Evolutionary conservation across 768 basidiomycete species (phyloP), one percentile per base, ranked within the genome.

Genomic region (Piloderma croceum): DNA sequence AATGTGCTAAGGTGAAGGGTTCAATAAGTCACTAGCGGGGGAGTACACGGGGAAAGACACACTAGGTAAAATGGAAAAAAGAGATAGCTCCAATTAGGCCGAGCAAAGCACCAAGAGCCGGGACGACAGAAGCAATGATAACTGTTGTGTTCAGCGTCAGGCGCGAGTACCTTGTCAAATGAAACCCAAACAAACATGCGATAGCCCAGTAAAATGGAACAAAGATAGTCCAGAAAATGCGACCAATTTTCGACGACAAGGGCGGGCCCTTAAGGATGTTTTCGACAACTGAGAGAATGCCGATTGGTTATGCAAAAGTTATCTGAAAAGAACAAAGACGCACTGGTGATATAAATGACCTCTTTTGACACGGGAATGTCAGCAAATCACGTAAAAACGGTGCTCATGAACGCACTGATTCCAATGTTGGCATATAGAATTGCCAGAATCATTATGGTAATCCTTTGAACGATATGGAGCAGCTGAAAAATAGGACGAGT

Each of bases 401-500:
- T n/a, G n/a, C n/a, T n/a, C n/a, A n/a, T n/a, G n/a, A n/a, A n/a
- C n/a, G n/a, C n/a, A n/a, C n/a, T 81, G 48, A 78, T 62, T 31
- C 77, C 77, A 39, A 80, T 79, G 47, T 80, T 81, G 4, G 76
- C 77, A 43, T 81, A 81, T 6, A 81, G 56, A 17, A 76, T 76
- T 10, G 77, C 79, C 1, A 79, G 79, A 33, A 81, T 79, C 25
- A 79, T 63, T 31, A 67, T 72, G 4, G 73, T 71, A 12, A 70
- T 49, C 17, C n/a, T n/a, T n/a, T n/a, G n/a, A n/a, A n/a, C n/a
- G n/a, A n/a, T n/a, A n/a, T n/a, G n/a, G n/a, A n/a, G n/a, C n/a
- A n/a, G n/a, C n/a, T n/a, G n/a, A n/a, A n/a, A n/a, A n/a, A n/a
- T n/a, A n/a, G n/a, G n/a, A n/a, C n/a, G n/a, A n/a, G n/a, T n/a